These are phyloP conservation scores for Metschnikowia lochheadii DNA, from an alignment of 805 yeast genomes.

Conservation along the genomic window DNA sequence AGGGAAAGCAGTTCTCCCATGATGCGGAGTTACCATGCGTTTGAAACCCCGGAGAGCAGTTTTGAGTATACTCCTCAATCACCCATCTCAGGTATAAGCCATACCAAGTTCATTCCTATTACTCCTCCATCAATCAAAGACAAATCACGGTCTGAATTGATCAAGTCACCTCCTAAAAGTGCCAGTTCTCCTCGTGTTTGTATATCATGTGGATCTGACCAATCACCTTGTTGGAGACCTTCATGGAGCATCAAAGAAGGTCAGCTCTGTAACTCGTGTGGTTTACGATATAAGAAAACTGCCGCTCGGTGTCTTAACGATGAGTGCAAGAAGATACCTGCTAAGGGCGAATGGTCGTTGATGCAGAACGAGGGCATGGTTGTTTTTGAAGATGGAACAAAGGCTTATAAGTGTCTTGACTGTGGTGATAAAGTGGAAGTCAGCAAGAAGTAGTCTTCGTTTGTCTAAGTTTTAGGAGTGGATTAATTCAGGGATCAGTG, in stretches of 20 bases:
- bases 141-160: constrained; percentile 27
- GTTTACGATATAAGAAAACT: constrained; percentile 89
- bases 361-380: constrained; percentile 69
- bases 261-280: constrained; percentile 96
- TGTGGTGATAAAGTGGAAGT: constrained; percentile 43
- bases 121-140: constrained; percentile 38
- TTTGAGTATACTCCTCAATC: not conserved
- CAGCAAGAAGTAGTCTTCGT: constrained; percentile 1
- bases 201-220: constrained; percentile 84
- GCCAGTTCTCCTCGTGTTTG: constrained; percentile 52
- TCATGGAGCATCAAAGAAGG: constrained; percentile 90
- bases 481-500: not conserved
- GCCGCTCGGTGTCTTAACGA: constrained; percentile 81
- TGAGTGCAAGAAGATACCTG: constrained; percentile 83
- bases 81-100: not conserved
- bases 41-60: not conserved
- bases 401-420: constrained; percentile 39
- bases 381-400: constrained; percentile 36
- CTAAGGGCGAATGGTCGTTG: constrained; percentile 90
- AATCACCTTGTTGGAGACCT: constrained; percentile 98
- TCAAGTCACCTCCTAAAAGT: constrained; percentile 30
- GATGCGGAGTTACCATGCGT: not conserved
- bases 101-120: constrained; percentile 33
- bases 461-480: no score
- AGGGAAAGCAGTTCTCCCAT: no score